Conservation (phyloP, 1,139 yeast species). For the Blastobotrys aristatus region DNA sequence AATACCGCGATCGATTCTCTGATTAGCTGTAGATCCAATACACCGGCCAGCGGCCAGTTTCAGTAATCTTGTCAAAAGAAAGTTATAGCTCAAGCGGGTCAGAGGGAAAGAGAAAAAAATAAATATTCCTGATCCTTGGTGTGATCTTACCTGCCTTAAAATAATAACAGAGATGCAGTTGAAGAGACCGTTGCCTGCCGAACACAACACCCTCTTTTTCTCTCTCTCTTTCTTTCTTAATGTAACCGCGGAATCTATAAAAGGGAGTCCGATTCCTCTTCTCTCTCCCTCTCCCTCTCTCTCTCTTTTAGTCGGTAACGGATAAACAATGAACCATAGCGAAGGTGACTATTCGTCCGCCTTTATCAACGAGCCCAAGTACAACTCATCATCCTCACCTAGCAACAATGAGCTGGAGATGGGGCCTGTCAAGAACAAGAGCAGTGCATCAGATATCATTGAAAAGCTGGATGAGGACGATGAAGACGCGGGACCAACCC, state of each 20-base stretch:
- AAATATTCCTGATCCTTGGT: neutral
- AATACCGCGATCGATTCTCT: neutral
- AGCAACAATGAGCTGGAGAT: neutral
- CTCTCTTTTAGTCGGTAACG: neutral
- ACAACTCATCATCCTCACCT: neutral
- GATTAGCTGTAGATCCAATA: neutral
- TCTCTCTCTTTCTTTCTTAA: neutral
- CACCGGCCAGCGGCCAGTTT: neutral
- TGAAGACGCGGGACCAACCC: slow-evolving; percentile 41
- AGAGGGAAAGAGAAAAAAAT: neutral
- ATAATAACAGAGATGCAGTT: neutral
- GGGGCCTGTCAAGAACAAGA: neutral
- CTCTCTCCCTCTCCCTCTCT: neutral
- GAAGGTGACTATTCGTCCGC: neutral
- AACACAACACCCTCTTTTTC: too few relatives aligned
- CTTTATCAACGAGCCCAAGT: neutral
- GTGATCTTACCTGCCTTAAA: neutral
- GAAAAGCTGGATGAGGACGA: slow-evolving; percentile 6
- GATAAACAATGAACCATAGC: neutral
- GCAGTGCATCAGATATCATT: slow-evolving; percentile 8
- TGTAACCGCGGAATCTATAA: neutral
- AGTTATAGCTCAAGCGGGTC: too few relatives aligned
- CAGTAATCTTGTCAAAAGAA: neutral
- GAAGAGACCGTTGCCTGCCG: too few relatives aligned
- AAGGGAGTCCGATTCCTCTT: neutral